A percentile compares a stretch with the other conserved stretches of the same genome.
phyloP scores from a whole-genome alignment of 768 basidiomycete genomes.

The Phylloporus sp. region DNA sequence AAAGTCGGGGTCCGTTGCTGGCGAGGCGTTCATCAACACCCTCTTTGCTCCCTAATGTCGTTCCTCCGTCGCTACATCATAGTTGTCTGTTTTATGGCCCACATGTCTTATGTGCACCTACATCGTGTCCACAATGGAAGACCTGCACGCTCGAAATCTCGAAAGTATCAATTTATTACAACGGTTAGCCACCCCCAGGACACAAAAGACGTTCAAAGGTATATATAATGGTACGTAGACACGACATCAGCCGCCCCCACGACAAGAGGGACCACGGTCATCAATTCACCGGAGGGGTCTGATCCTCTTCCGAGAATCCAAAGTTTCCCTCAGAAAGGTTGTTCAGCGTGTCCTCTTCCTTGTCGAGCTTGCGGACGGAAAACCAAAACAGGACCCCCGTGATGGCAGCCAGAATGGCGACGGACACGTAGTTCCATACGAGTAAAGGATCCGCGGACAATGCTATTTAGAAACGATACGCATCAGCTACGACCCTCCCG shows the following conservation, averaged over 20 bases:
- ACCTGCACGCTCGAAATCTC: not conserved
- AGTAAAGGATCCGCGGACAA: conserved; percentile 67
- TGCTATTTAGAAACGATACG: conserved; percentile 29
- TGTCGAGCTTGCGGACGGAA: conserved; percentile 52
- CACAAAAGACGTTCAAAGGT: too few species aligned
- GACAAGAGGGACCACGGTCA: too few species aligned
- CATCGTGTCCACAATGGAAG: conserved; percentile 14
- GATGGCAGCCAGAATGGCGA: conserved; percentile 50
- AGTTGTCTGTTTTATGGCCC: conserved; percentile 4
- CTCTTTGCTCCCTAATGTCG: conserved; percentile 74
- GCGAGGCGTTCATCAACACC: conserved; percentile 78
- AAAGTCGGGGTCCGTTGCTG: conserved; percentile 66
- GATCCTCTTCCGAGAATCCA: conserved; percentile 4
- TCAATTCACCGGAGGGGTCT: not conserved
- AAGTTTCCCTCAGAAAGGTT: conserved; percentile 41
- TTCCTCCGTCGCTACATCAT: not conserved
- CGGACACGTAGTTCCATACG: conserved; percentile 67
- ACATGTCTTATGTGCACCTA: conserved; percentile 13
- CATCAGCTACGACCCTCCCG: conserved; percentile 1
- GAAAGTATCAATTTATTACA: not conserved
- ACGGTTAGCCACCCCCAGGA: too few species aligned
- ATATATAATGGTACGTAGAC: not conserved
- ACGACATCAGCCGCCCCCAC: too few species aligned
- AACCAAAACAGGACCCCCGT: conserved; percentile 53
- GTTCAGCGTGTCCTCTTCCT: conserved; percentile 59